phyloP scores from a whole-genome alignment of 2,329 filamentous ascomycete genomes.

The Calonectria crousiana region DNA sequence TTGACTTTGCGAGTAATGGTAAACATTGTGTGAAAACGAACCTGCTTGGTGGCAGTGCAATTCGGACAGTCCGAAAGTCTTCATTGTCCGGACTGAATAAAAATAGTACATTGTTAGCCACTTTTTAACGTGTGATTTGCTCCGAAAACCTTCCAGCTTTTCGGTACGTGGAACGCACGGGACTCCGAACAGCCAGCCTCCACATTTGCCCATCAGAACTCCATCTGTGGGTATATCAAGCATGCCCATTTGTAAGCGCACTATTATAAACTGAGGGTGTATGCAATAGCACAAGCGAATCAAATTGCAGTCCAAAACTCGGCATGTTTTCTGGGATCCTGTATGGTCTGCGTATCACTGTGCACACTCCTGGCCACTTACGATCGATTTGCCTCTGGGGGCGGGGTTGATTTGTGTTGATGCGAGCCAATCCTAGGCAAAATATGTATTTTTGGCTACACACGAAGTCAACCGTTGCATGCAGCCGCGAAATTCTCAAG shows the following conservation, averaged over 20 bases:
- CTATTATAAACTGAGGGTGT: background rate
- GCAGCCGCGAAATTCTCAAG: no score
- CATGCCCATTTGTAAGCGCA: background rate
- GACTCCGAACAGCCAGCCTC: background rate
- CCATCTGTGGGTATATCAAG: background rate
- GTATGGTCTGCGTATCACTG: no score
- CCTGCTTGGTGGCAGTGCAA: background rate
- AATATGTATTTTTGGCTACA: no score
- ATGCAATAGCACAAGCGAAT: no score
- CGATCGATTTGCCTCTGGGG: no score
- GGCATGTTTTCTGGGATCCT: no score
- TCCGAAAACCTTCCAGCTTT: background rate
- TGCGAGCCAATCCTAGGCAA: no score
- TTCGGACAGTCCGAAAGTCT: background rate
- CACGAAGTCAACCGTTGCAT: no score
- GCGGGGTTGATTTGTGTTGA: no score
- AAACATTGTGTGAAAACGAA: background rate
- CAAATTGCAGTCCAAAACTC: no score
- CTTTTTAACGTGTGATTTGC: background rate
- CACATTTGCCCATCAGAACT: background rate
- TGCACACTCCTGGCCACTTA: no score
- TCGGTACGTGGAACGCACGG: background rate
- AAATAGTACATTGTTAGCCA: background rate
- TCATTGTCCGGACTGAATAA: background rate
- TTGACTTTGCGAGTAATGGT: background rate